Percentiles rank a stretch among this genome's conserved stretches.
Conservation (phyloP, 2,329 filamentous ascomycete genomes). For the Epichloe gansuensis region DNA sequence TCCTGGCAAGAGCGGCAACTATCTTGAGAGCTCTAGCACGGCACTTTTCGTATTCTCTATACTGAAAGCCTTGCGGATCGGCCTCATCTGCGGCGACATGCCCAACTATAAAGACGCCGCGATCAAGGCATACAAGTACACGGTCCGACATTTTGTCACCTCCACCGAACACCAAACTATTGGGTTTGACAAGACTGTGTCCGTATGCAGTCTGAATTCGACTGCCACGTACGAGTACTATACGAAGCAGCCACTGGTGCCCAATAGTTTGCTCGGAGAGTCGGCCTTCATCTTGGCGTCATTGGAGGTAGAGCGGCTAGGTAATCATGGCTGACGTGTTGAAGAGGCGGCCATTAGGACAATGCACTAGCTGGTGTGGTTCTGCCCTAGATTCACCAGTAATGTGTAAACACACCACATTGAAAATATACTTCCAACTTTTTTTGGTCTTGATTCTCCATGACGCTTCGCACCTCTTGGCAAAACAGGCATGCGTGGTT, state of each 20-base stretch:
- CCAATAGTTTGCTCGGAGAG: constrained; percentile 25
- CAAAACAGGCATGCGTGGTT: too few species aligned
- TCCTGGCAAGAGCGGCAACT: constrained; percentile 41
- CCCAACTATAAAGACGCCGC: constrained; percentile 12
- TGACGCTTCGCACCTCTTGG: too few species aligned
- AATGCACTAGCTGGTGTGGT: too few species aligned
- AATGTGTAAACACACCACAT: too few species aligned
- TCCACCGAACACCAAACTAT: constrained; percentile 28
- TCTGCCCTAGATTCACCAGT: too few species aligned
- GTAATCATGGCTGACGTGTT: background rate
- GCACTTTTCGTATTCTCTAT: constrained; percentile 42
- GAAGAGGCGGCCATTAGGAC: too few species aligned
- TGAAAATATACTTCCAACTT: too few species aligned
- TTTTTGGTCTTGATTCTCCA: too few species aligned
- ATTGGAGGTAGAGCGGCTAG: constrained; percentile 19
- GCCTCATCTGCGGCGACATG: constrained; percentile 2
- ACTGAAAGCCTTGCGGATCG: constrained; percentile 9
- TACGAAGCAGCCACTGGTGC: constrained; percentile 19
- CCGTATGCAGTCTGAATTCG: constrained; percentile 29
- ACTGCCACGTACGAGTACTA: constrained; percentile 29
- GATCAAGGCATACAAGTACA: constrained; percentile 17
- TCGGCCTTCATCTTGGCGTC: constrained; percentile 25
- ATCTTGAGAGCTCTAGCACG: constrained; percentile 45
- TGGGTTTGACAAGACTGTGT: constrained; percentile 24
- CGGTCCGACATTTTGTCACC: constrained; percentile 32